These are phyloP conservation scores for Russula griseocarnosa DNA, from an alignment of 768 basidiomycete genomes.

Conservation along the genomic window DNA sequence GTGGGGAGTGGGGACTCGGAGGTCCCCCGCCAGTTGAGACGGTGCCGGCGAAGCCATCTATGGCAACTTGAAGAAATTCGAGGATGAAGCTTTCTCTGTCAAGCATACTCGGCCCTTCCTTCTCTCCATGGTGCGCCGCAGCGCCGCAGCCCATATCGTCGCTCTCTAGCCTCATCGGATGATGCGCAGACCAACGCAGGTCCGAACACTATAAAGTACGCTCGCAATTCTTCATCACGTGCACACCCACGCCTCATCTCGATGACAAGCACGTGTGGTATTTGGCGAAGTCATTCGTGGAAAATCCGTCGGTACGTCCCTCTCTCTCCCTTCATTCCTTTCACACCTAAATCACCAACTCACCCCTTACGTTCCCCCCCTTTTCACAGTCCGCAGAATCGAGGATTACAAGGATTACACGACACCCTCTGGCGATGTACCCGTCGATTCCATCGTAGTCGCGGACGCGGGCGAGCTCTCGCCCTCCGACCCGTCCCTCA, in stretches of 20 bases:
- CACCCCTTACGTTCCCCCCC: background rate
- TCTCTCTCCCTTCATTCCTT: background rate
- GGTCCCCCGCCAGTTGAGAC: no score
- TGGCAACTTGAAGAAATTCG: slow-evolving; percentile 94
- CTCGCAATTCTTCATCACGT: slow-evolving; percentile 78
- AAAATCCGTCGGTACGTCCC: slow-evolving; percentile 63
- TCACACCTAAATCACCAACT: background rate
- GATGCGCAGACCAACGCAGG: slow-evolving; percentile 80
- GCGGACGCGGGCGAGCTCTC: slow-evolving; percentile 74
- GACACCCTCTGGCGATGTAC: slow-evolving; percentile 70
- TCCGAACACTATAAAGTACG: slow-evolving; percentile 74
- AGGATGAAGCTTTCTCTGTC: slow-evolving; percentile 81
- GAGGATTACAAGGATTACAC: slow-evolving; percentile 82
- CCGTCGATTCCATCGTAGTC: slow-evolving; percentile 66
- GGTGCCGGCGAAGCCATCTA: slow-evolving; percentile 93
- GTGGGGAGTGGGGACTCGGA: no score
- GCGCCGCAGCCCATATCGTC: background rate
- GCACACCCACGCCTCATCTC: slow-evolving; percentile 65
- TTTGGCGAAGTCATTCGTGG: slow-evolving; percentile 86
- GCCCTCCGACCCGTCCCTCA: slow-evolving; percentile 61
- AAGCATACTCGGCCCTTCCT: slow-evolving; percentile 89
- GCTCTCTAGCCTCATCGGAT: slow-evolving; percentile 1
- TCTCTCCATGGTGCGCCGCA: slow-evolving; percentile 72
- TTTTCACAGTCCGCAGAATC: slow-evolving; percentile 57
- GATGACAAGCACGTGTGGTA: slow-evolving; percentile 81